Base-by-base conservation (phyloP, 306 rosid genomes). In the Styphnolobium japonicum region DNA sequence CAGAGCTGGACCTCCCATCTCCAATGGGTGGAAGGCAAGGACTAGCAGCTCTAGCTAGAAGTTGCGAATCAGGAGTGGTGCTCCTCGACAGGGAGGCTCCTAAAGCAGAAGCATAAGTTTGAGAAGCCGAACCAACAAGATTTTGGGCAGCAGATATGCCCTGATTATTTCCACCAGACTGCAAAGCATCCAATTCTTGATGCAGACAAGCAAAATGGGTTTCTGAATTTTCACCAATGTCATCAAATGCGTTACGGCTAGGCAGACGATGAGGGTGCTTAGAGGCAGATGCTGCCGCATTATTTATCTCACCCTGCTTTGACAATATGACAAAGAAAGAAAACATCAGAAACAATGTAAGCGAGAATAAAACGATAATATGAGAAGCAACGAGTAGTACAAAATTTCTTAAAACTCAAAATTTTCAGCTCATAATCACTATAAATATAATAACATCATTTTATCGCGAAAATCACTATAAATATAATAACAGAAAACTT, bases 1-100 rank as follows among this genome's bases (percentile, higher is more conserved):
- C 51, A 11, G 92, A 55, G 64, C 81, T 43, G 23, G 78, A 85
- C 84, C 98, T 88, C 65, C 98, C 98, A 46, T 91, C 92, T 12
- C 98, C 98, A 73, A 95, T 92, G 52, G 98, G 97, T 42, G 97
- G 94, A 78, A 87, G 89, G 77, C 97, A 88, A 73, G 98, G 97
- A 82, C 98, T 95, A 37, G 97, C 90, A 75, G 93, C 97, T 87
- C 98, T 91, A 16, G 94, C 92, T 67, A 95, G 76, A 80, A 87
- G 79, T 73, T 91, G 98, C n/a, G 95, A 86, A 60, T 95, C 98
- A 6, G 98, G 98, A 19, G 98, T 95, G 55, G 87, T 89, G 85
- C 98, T 91, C 84, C 98, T 87, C 34, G 98, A 95, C 83, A 92
- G 60, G 56, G 98, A 82, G 69, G 93, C 76, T 51, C 98, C 98